Evolutionary conservation across 306 rosid species (phyloP).

Genomic region (Dalbergia oliveri): DNA sequence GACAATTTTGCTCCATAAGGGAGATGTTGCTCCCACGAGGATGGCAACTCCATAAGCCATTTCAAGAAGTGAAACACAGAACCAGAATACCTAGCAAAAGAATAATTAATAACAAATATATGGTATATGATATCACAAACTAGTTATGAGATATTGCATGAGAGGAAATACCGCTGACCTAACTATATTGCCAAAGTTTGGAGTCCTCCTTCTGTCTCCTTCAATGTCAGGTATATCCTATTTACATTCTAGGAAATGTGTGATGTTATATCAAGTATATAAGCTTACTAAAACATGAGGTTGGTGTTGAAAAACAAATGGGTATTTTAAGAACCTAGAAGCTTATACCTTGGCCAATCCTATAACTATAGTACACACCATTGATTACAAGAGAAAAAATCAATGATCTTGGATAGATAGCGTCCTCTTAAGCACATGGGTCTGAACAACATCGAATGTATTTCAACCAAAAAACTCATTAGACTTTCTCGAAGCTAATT

Average conservation of each 20-base stretch:
- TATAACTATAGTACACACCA: not conserved
- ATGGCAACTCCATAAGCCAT: not conserved
- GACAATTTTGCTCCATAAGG: not conserved
- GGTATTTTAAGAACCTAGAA: not conserved
- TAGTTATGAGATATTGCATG: not conserved
- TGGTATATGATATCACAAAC: too few relatives aligned
- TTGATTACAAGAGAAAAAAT: not conserved
- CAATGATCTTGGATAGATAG: not conserved
- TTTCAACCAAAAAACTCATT: not conserved
- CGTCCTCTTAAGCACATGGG: not conserved
- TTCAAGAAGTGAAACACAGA: slow-evolving; percentile 1
- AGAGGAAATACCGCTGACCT: not conserved
- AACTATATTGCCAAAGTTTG: not conserved
- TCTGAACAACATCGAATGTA: not conserved
- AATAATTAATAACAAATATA: not conserved
- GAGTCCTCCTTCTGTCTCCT: not conserved
- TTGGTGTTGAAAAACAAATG: too few relatives aligned
- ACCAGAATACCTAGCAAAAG: not conserved
- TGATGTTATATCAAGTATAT: too few relatives aligned
- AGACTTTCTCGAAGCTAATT: not conserved
- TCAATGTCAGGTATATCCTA: not conserved
- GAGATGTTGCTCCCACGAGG: not conserved
- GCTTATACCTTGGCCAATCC: not conserved
- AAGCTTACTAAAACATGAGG: too few relatives aligned
- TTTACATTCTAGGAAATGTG: not conserved